Percentiles rank a stretch among this genome's conserved stretches.
Evolutionary conservation across 1,284 basidiomycete genomes (phyloP).

Genomic region (Tremellales sp.): DNA sequence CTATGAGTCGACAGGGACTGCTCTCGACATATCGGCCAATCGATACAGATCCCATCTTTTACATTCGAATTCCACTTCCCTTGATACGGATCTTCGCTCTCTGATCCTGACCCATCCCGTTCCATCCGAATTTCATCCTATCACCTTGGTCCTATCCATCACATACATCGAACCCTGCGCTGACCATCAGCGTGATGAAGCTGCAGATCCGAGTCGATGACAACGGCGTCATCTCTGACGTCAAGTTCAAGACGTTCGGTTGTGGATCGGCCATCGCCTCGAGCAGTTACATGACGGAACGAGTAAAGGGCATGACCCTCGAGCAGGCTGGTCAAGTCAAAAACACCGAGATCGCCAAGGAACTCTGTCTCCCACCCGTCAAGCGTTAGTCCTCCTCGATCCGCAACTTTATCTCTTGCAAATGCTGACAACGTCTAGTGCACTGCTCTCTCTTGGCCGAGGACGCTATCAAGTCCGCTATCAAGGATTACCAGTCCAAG

Average conservation of each 20-base stretch:
- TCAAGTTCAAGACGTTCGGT: constrained; percentile 98
- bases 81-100: no score
- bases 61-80: no score
- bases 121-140: neutral
- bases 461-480: constrained; percentile 91
- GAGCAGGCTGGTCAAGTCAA: constrained; percentile 95
- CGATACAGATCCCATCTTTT: no score
- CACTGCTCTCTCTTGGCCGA: constrained; percentile 83
- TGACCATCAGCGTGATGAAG: constrained; percentile 87
- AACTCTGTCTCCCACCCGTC: constrained; percentile 90
- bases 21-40: no score
- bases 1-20: no score
- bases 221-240: constrained; percentile 84
- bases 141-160: no score
- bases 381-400: constrained; percentile 74
- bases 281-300: constrained; percentile 95
- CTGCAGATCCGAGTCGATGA: constrained; percentile 97
- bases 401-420: neutral
- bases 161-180: no score
- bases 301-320: constrained; percentile 88
- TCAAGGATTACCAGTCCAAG: constrained; percentile 85
- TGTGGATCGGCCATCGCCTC: constrained; percentile 89
- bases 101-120: no score
- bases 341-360: constrained; percentile 99
- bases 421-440: constrained; percentile 30